Percentiles rank a stretch among this genome's conserved stretches.
Conservation (phyloP, 1,284 basidiomycete species). For the Takashimella tepidaria region DNA sequence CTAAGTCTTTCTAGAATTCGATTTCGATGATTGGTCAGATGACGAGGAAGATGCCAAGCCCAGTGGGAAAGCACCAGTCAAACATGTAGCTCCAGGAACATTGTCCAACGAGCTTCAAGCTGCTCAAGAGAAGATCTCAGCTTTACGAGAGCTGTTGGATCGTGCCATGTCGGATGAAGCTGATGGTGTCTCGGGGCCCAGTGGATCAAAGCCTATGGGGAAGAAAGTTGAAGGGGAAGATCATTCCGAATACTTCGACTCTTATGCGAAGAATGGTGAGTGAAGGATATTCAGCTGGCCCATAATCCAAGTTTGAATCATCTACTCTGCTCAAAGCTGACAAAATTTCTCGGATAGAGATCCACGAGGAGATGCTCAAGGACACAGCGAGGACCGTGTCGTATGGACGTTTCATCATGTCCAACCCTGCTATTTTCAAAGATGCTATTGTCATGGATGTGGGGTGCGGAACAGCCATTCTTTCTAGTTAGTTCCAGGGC, state of each 20-base stretch:
- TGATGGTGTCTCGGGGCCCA: slow-evolving; percentile 17
- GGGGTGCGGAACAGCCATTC: slow-evolving; percentile 88
- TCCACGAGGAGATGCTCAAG: slow-evolving; percentile 59
- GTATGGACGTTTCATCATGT: slow-evolving; percentile 86
- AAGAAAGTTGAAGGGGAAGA: slow-evolving; percentile 59
- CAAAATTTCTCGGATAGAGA: too few species aligned
- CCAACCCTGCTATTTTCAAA: slow-evolving; percentile 75
- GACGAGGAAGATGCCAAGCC: slow-evolving; percentile 45
- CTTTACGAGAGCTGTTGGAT: slow-evolving; percentile 31
- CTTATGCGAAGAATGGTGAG: slow-evolving; percentile 84
- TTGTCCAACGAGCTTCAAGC: slow-evolving; percentile 25
- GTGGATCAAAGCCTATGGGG: slow-evolving; percentile 28
- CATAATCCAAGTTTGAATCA: not conserved
- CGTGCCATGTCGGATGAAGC: slow-evolving; percentile 28
- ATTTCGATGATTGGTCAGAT: slow-evolving; percentile 66
- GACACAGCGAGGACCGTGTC: slow-evolving; percentile 90
- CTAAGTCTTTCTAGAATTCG: slow-evolving; percentile 51
- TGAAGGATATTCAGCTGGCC: not conserved
- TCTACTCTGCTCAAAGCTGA: slow-evolving; percentile 56
- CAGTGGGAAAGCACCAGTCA: slow-evolving; percentile 49
- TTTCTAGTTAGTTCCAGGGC: slow-evolving; percentile 54
- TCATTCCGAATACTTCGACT: slow-evolving; percentile 91
- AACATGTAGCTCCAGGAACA: slow-evolving; percentile 1
- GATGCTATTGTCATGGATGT: slow-evolving; percentile 89
- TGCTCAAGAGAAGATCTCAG: slow-evolving; percentile 28